phyloP scores from a whole-genome alignment of 257 asterid species.

The Lavandula angustifolia region DNA sequence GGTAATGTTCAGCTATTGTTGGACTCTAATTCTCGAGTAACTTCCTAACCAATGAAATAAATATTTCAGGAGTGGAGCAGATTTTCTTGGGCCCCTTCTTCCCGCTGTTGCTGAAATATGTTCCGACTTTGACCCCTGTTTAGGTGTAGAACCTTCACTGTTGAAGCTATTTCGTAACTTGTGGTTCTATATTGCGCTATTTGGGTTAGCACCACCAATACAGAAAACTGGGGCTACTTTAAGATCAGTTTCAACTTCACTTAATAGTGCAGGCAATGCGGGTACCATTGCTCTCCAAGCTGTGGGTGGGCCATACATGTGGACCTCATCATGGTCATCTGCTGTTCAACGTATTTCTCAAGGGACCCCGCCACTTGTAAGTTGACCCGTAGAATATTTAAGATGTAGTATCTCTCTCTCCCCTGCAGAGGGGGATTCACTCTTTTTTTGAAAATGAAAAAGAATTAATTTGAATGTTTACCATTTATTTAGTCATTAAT shows the following conservation, averaged over 20 bases:
- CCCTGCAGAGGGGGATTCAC: neutral
- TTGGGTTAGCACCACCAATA: slow-evolving; percentile 97
- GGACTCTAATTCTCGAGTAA: slow-evolving; percentile 27
- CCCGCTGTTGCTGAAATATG: slow-evolving; percentile 99
- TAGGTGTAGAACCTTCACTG: slow-evolving; percentile 88
- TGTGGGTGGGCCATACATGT: slow-evolving; percentile 94
- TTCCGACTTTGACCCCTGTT: slow-evolving; percentile 90
- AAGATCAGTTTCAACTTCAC: slow-evolving; percentile 56
- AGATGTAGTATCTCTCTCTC: neutral
- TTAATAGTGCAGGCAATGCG: slow-evolving; percentile 72
- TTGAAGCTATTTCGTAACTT: slow-evolving; percentile 92
- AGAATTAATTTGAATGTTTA: neutral
- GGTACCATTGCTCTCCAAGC: slow-evolving; percentile 87
- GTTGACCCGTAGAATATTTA: slow-evolving; percentile 36
- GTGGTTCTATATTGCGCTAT: slow-evolving; percentile 99
- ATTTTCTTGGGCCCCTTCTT: slow-evolving; percentile 96
- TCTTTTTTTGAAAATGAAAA: slow-evolving; percentile 1
- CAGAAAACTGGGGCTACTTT: slow-evolving; percentile 53
- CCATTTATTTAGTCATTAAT: neutral
- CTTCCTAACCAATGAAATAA: slow-evolving; percentile 39
- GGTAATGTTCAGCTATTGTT: slow-evolving; percentile 49
- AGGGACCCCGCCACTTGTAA: slow-evolving; percentile 99
- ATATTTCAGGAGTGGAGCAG: slow-evolving; percentile 94
- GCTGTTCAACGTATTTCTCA: slow-evolving; percentile 97
- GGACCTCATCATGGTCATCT: slow-evolving; percentile 81